A percentile compares a stretch with the other conserved stretches of the same genome.
Conservation (phyloP, 2,329 filamentous ascomycete species). For the Mollisiaceae sp. region DNA sequence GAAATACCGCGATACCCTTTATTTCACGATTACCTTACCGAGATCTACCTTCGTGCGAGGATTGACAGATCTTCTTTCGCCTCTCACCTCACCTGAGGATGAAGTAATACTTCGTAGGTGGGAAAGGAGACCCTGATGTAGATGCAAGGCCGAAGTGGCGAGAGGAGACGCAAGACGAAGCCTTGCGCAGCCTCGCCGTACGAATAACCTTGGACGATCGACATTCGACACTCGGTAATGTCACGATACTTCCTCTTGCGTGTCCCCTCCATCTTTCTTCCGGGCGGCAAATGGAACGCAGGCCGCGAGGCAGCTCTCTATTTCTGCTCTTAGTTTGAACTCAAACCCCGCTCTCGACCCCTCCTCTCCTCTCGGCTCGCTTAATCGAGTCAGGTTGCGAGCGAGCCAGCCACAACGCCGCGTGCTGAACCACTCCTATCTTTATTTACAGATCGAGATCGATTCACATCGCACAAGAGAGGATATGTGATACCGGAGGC, state of each 20-base stretch:
- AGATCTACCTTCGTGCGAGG: not conserved
- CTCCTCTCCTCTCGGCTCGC: too few species aligned
- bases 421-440: too few species aligned
- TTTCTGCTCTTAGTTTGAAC: too few species aligned
- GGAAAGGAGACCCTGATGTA: not conserved
- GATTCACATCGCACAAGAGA: too few species aligned
- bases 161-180: not conserved
- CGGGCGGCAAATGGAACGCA: too few species aligned
- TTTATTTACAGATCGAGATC: too few species aligned
- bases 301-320: too few species aligned
- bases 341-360: too few species aligned
- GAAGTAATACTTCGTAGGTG: not conserved
- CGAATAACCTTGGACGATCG: not conserved
- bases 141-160: not conserved
- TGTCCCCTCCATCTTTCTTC: too few species aligned
- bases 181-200: not conserved
- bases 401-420: too few species aligned
- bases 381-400: too few species aligned
- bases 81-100: not conserved
- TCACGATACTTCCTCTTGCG: not conserved
- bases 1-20: not conserved
- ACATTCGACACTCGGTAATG: not conserved
- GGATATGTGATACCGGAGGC: too few species aligned
- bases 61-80: not conserved
- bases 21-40: not conserved